These are phyloP conservation scores for Berberis vulgaris DNA, from an alignment of 164 flowering plant genomes.

Conservation along the genomic window DNA sequence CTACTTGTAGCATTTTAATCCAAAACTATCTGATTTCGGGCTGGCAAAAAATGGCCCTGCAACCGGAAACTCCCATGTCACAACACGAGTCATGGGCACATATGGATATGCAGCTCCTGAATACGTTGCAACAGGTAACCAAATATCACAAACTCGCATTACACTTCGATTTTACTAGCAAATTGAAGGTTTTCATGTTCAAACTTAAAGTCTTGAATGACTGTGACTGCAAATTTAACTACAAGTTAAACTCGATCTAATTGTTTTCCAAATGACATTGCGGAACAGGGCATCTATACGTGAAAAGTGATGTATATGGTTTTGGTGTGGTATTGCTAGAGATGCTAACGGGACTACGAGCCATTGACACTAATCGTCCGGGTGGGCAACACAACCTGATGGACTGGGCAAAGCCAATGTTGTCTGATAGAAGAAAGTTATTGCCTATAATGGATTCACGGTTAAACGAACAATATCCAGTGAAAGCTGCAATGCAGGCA, in stretches of 20 bases:
- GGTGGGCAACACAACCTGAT: conserved; percentile 43
- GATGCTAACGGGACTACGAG: conserved; percentile 62
- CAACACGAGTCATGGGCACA: conserved; percentile 86
- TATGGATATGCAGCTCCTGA: conserved; percentile 94
- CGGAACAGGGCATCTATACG: conserved; percentile 70
- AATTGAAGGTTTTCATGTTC: no score
- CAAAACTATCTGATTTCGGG: conserved; percentile 88
- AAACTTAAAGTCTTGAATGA: no score
- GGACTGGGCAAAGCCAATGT: conserved; percentile 70
- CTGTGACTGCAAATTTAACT: no score
- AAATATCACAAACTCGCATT: no score
- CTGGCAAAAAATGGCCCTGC: conserved; percentile 78
- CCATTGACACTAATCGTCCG: conserved; percentile 67
- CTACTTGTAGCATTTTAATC: conserved; percentile 45
- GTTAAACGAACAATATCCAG: conserved; percentile 52
- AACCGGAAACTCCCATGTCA: conserved; percentile 63
- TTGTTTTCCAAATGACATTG: background rate
- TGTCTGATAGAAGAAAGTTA: conserved; percentile 41
- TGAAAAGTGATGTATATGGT: conserved; percentile 84
- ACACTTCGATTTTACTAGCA: no score
- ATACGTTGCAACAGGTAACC: conserved; percentile 82
- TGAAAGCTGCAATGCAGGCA: conserved; percentile 39
- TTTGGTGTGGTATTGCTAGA: conserved; percentile 84
- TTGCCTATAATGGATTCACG: conserved; percentile 46
- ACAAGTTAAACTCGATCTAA: no score